Base-by-base conservation (phyloP, 257 asterid genomes). In the Catharanthus roseus region DNA sequence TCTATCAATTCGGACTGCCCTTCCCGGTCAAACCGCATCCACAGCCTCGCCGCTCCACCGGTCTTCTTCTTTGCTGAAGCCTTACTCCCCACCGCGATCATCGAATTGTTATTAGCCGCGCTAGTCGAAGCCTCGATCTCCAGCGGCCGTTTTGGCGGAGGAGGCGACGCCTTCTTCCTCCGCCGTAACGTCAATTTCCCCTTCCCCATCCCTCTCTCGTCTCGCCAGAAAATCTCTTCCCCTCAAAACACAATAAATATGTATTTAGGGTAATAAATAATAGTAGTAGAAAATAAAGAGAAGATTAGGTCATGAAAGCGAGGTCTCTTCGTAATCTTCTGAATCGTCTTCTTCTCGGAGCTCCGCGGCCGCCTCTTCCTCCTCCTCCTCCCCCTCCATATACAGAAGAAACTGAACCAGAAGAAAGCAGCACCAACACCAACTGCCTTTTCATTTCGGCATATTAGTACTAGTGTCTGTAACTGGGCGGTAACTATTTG, bases 1-100 rank as follows among this genome's bases (percentile, higher is more conserved):
- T 95, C 99, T 68, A 89, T 89, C 71, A 89, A 74, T 82, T 95
- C 99, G 62, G 99, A 91, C 55, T 88, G 91, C 67, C 99, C 99
- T 68, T 50, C 65, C 72, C 92, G 86, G 74, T 95, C 97, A 75
- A 95, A 86, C 83, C 95, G 83, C 99, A 95, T 95, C 99, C 99
- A 95, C 69, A 95, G 81, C 72, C 93, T 81, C 55, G 97, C 75
- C 18, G 95, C 90, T 4, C 85, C 96, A 2, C 88, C 90, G 41
- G 85, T 80, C 91, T 95, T 95, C 88, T 91, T 95, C 67, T 81
- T 86, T 61, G 24, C 84, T 5, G 74, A 23, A 54, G 31, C 47
- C 42, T 23, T 55, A n/a, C 23, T 51, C 47, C 55, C 70, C 13
- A 28, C 67, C 28, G 47, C 72, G 56, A 49, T 68, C 73, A 26